Conservation (phyloP, 192 early-diverging fungal species). For the Coemansia sp. region DNA sequence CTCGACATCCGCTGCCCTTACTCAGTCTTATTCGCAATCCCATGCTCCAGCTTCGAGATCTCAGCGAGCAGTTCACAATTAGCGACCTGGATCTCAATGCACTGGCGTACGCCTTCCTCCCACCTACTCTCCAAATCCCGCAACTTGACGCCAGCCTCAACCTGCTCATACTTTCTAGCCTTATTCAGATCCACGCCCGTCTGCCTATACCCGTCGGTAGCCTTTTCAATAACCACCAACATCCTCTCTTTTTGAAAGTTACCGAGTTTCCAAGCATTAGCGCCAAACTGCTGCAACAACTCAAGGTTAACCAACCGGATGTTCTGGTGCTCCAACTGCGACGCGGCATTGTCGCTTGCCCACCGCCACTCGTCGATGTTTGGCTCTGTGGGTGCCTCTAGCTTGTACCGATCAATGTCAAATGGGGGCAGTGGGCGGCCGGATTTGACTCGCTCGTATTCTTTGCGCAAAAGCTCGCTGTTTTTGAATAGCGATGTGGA, state of each 20-base stretch:
- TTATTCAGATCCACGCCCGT: conserved; percentile 39
- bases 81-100: conserved; percentile 53
- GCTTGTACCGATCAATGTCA: conserved; percentile 45
- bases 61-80: conserved; percentile 24
- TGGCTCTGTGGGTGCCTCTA: conserved; percentile 20
- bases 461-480: conserved; percentile 39
- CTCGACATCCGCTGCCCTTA: neutral
- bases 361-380: conserved; percentile 24
- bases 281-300: conserved; percentile 51
- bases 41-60: conserved; percentile 20
- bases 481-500: conserved; percentile 32
- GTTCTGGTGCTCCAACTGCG: conserved; percentile 53
- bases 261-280: conserved; percentile 48
- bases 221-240: conserved; percentile 26
- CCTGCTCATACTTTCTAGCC: conserved; percentile 45
- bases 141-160: conserved; percentile 37
- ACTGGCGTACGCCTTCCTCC: conserved; percentile 39
- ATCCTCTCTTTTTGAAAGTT: conserved; percentile 49
- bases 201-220: conserved; percentile 17
- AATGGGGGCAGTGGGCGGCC: conserved; percentile 34
- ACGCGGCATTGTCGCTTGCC: conserved; percentile 44
- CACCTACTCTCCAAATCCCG: conserved; percentile 33
- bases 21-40: neutral
- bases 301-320: conserved; percentile 47
- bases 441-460: conserved; percentile 45